phyloP scores from a whole-genome alignment of 257 asterid genomes.

The Fraxinus quadrangulata region DNA sequence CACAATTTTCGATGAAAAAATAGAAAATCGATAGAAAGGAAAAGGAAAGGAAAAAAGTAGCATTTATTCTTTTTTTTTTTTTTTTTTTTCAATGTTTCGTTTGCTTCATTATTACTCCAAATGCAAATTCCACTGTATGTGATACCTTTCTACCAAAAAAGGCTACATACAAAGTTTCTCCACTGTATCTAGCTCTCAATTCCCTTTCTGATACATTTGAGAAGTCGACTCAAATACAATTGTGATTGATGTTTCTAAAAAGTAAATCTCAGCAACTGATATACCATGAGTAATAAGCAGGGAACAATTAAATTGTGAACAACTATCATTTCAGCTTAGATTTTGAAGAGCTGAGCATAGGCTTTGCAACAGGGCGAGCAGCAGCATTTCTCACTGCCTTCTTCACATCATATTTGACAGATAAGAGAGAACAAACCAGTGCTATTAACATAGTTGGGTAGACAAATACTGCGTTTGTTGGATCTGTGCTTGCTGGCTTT shows the following conservation, averaged over 20 bases:
- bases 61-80: not conserved
- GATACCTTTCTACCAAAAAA: not conserved
- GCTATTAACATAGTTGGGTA: slow-evolving; percentile 93
- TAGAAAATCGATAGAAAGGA: not conserved
- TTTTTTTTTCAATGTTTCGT: not conserved
- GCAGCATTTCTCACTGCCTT: slow-evolving; percentile 50
- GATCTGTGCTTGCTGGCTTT: slow-evolving; percentile 67
- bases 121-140: not conserved
- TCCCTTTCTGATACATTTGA: not conserved
- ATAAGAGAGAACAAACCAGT: slow-evolving; percentile 67
- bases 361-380: slow-evolving; percentile 68
- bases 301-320: not conserved
- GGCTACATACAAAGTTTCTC: not conserved
- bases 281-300: not conserved
- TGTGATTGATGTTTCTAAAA: not conserved
- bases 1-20: not conserved
- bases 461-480: slow-evolving; percentile 66
- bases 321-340: slow-evolving; percentile 67
- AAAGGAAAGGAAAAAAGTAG: not conserved
- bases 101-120: not conserved
- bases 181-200: not conserved
- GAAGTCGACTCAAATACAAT: not conserved
- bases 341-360: slow-evolving; percentile 70
- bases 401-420: slow-evolving; percentile 80
- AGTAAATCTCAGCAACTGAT: not conserved